phyloP scores from a whole-genome alignment of 2,329 filamentous ascomycete genomes.

The Aspergillus sp. region DNA sequence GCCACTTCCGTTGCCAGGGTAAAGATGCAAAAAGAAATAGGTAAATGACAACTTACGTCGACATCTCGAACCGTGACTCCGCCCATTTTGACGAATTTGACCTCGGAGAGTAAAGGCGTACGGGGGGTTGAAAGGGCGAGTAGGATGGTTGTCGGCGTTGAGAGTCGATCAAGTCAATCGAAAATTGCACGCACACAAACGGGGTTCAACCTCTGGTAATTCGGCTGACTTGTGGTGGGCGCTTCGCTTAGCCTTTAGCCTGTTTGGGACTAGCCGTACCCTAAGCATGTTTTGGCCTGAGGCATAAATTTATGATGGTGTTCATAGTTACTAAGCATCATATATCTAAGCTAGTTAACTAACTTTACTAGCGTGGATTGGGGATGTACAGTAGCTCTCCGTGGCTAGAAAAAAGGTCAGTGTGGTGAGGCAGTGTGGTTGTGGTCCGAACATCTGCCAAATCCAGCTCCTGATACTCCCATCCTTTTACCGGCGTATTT shows the following conservation, averaged over 20 bases:
- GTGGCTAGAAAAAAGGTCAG: no score
- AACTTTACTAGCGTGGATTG: no score
- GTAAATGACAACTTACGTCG: conserved; percentile 50
- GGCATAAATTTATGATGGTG: background rate
- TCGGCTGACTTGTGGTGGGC: conserved; percentile 35
- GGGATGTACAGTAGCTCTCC: no score
- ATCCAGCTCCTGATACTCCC: no score
- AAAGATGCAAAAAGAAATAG: conserved; percentile 12
- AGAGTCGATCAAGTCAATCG: conserved; percentile 31
- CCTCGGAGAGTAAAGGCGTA: conserved; percentile 25
- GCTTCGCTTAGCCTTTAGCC: conserved; percentile 37
- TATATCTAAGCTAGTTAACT: no score
- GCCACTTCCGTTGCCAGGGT: conserved; percentile 14
- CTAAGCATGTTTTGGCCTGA: conserved; percentile 27
- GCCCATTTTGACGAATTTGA: conserved; percentile 59
- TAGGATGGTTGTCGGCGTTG: conserved; percentile 34
- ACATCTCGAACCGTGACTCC: conserved; percentile 68
- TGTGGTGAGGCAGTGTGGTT: no score
- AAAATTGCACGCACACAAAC: conserved; percentile 40
- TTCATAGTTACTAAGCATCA: background rate
- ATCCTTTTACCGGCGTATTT: no score
- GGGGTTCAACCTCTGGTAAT: conserved; percentile 22
- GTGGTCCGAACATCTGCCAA: no score
- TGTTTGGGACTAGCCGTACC: conserved; percentile 42
- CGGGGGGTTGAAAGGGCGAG: conserved; percentile 28